Evolutionary conservation across 1,284 basidiomycete species (phyloP).

Genomic region (Fomitopsis palustris): DNA sequence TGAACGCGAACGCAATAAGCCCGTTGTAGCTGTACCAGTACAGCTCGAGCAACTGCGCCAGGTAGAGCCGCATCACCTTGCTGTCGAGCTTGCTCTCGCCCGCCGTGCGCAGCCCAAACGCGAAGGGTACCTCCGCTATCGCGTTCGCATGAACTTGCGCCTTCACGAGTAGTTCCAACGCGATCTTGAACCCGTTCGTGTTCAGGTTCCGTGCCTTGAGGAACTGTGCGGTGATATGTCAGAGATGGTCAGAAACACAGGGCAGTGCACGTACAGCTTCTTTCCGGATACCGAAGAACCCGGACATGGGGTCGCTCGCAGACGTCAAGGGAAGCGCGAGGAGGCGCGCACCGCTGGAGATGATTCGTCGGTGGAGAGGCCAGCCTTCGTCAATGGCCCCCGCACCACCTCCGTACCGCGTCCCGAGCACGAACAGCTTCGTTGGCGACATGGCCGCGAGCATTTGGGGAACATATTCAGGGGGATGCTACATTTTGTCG

Average conservation of each 20-base stretch:
- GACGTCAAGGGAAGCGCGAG: constrained; percentile 38
- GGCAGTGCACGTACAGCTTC: constrained; percentile 27
- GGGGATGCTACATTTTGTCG: constrained; percentile 33
- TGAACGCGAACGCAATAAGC: constrained; percentile 19
- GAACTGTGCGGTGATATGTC: constrained; percentile 18
- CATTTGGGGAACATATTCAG: constrained; percentile 36
- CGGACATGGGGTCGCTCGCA: constrained; percentile 43
- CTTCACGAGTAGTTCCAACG: constrained; percentile 33
- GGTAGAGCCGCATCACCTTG: constrained; percentile 31
- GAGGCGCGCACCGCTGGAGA: constrained; percentile 39
- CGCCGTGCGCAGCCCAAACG: constrained; percentile 29
- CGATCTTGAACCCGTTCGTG: constrained; percentile 32
- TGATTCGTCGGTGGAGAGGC: constrained; percentile 41
- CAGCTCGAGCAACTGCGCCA: constrained; percentile 31
- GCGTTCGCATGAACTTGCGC: constrained; percentile 24
- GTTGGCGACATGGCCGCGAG: constrained; percentile 30
- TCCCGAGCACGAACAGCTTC: constrained; percentile 38
- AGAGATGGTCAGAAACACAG: background rate
- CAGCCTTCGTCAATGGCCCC: constrained; percentile 39
- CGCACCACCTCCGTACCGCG: constrained; percentile 40
- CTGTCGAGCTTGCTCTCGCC: constrained; percentile 31
- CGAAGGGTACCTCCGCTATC: constrained; percentile 32
- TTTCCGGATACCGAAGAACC: constrained; percentile 42
- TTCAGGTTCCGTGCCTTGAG: constrained; percentile 29
- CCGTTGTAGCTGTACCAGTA: constrained; percentile 29